phyloP scores from a whole-genome alignment of 306 rosid genomes.

The Prunus campanulata region DNA sequence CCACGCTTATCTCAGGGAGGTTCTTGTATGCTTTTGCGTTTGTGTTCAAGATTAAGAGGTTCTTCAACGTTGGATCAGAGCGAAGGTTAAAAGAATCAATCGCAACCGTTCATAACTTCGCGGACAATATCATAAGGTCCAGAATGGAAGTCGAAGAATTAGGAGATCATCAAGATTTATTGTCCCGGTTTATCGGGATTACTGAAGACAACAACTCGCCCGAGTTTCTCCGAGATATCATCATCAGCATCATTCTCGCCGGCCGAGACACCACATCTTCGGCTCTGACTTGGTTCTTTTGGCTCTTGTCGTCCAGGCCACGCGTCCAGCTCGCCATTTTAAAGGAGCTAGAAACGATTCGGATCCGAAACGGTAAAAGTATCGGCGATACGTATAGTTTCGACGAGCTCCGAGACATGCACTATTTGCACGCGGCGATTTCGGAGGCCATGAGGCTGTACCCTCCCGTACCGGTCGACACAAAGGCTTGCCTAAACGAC shows the following conservation, averaged over 20 bases:
- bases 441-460: slow-evolving; percentile 58
- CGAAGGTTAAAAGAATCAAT: slow-evolving; percentile 41
- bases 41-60: slow-evolving; percentile 28
- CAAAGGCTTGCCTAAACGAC: slow-evolving; percentile 36
- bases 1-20: slow-evolving; percentile 39
- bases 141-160: slow-evolving; percentile 30
- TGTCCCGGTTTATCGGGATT: slow-evolving; percentile 57
- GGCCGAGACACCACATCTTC: slow-evolving; percentile 79
- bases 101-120: slow-evolving; percentile 46
- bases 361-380: slow-evolving; percentile 12
- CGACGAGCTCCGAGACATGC: slow-evolving; percentile 64
- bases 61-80: slow-evolving; percentile 52
- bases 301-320: slow-evolving; percentile 47
- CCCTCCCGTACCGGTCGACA: slow-evolving; percentile 67
- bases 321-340: slow-evolving; percentile 30
- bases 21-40: slow-evolving; percentile 23
- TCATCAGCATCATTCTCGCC: slow-evolving; percentile 62
- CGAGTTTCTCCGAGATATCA: slow-evolving; percentile 56
- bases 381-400: slow-evolving; percentile 29
- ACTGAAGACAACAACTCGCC: slow-evolving; percentile 30
- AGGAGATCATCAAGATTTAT: slow-evolving; percentile 28
- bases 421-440: slow-evolving; percentile 65
- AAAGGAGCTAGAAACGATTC: slow-evolving; percentile 33
- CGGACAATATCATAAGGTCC: slow-evolving; percentile 44
- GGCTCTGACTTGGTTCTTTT: slow-evolving; percentile 67